These are phyloP conservation scores for Penicillium parvum DNA, from an alignment of 495 filamentous ascomycete species.

Conservation along the genomic window DNA sequence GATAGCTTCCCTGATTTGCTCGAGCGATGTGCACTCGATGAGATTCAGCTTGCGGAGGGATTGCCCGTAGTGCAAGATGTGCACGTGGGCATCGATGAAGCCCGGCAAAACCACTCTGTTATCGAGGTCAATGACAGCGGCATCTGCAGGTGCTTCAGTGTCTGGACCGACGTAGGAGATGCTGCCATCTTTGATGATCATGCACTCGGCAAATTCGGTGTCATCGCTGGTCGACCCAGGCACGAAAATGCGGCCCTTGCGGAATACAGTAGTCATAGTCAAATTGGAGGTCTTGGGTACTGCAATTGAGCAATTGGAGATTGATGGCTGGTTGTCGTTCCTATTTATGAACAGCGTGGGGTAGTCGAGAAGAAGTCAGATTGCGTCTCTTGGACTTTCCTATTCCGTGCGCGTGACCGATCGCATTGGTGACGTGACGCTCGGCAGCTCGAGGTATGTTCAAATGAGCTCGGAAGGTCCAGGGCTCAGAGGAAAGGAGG, in stretches of 20 bases:
- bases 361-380: conserved; percentile 1
- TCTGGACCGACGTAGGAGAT: conserved; percentile 42
- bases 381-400: conserved; percentile 15
- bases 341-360: conserved; percentile 16
- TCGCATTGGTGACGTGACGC: not conserved
- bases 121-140: conserved; percentile 30
- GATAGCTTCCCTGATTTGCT: conserved; percentile 50
- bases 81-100: conserved; percentile 63
- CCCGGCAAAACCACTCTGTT: conserved; percentile 52
- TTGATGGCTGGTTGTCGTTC: not conserved
- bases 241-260: conserved; percentile 43
- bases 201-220: conserved; percentile 35
- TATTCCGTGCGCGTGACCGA: not conserved
- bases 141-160: not conserved
- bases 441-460: not conserved
- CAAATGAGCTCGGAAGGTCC: conserved; percentile 1
- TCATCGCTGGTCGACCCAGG: conserved; percentile 20
- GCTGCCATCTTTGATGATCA: conserved; percentile 33
- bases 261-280: conserved; percentile 38
- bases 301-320: not conserved
- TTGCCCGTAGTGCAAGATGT: conserved; percentile 57
- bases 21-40: conserved; percentile 47
- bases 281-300: not conserved
- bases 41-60: conserved; percentile 55
- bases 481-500: too few species aligned